Evolutionary conservation across 1,284 basidiomycete species (phyloP).

Genomic region (Sporisorium sorghi): DNA sequence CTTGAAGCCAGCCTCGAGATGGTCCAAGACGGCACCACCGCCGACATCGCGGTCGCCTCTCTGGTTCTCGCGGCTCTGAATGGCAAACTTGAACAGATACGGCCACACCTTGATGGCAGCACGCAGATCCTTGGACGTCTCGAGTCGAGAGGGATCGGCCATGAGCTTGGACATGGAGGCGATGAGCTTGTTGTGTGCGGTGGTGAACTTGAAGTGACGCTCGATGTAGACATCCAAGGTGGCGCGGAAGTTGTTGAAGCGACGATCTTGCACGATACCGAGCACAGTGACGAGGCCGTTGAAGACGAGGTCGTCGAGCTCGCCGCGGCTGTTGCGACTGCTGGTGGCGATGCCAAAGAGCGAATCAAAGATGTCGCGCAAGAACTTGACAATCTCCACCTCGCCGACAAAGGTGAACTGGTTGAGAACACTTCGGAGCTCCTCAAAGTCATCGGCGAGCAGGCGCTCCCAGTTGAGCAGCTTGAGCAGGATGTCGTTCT

Average conservation of each 20-base stretch:
- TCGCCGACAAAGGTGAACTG: constrained; percentile 88
- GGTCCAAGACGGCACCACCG: constrained; percentile 84
- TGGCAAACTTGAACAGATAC: constrained; percentile 93
- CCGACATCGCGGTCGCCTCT: constrained; percentile 76
- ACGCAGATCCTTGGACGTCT: constrained; percentile 82
- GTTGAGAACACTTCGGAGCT: constrained; percentile 79
- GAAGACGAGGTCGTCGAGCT: constrained; percentile 88
- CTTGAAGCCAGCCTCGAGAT: constrained; percentile 86
- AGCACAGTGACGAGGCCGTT: constrained; percentile 87
- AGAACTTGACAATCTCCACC: constrained; percentile 85
- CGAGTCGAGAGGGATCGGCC: constrained; percentile 78
- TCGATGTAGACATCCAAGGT: constrained; percentile 94
- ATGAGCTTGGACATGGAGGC: constrained; percentile 85
- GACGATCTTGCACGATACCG: constrained; percentile 84
- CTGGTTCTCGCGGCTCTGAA: constrained; percentile 86
- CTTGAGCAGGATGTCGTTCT: constrained; percentile 85
- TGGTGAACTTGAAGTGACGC: constrained; percentile 77
- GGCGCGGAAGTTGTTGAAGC: constrained; percentile 87
- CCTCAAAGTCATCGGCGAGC: constrained; percentile 73
- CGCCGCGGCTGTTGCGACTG: constrained; percentile 78
- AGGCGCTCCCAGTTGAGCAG: constrained; percentile 82
- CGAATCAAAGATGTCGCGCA: constrained; percentile 89
- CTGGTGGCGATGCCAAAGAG: constrained; percentile 90
- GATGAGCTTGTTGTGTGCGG: constrained; percentile 60
- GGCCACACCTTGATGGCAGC: constrained; percentile 96